Evolutionary conservation across 129 eudicot genomes (phyloP), one percentile per base, ranked within the genome.

Genomic region (Chrysanthemum seticuspe): DNA sequence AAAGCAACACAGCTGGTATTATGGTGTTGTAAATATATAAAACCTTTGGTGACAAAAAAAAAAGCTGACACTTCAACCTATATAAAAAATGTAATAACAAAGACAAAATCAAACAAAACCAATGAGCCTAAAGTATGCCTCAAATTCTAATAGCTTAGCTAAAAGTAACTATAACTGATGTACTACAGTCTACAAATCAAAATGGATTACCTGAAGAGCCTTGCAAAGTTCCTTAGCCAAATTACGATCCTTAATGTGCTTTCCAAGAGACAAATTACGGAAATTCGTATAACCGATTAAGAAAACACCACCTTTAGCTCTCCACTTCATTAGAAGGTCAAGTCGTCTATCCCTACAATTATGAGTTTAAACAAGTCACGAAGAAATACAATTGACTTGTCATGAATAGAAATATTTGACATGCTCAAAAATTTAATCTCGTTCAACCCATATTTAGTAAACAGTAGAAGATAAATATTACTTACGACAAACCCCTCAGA

Each of bases 221-320:
- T 55, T 74, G 71, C 82, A 74, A 47, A 94, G 83, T 73, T 87
- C 90, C 76, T 68, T 83, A 16, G 97, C 96, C 79, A 84, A 59
- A 23, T 86, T 83, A 15, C 84, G 89, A 67, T 94, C 96, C 79
- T 88, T 94, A 15, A 84, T 80, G 83, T 94, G 83, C 76, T 94
- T 94, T 59, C 93, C 98, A 71, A 94, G 89, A 59, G 97, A 86
- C 61, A 90, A 78, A 75, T 90, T 90, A 52, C 97, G 86, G 66
- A 94, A 94, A 75, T 96, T 85, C 31, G 84, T 67, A 74, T 94
- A 94, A 45, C 99, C 97, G 45, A 94, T 90, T 67, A 94, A 76
- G 75, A 94, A 90, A 59, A 94, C 85, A 59, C 99, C 99, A 27
- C 98, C 99, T 73, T 94, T 94, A 18, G 75, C 73, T 76, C 83